These are phyloP conservation scores for Trichoderma koningii DNA, from an alignment of 2,329 filamentous ascomycete genomes.

Conservation along the genomic window DNA sequence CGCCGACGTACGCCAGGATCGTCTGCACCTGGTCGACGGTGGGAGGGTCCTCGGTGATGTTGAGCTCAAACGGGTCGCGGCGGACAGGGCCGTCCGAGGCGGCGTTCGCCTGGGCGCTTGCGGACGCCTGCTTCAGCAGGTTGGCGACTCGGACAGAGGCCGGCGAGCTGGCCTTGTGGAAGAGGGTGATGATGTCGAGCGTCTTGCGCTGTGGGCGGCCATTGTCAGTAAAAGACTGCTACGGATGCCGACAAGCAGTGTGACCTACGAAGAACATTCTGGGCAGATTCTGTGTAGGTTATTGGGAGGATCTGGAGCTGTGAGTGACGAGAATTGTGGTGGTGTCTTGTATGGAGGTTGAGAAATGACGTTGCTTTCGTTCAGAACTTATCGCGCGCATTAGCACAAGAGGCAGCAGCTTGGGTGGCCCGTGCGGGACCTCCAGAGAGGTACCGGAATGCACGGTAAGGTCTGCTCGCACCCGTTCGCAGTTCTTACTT, in stretches of 20 bases:
- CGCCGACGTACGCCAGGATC: conserved; percentile 80
- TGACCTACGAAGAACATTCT: conserved; percentile 35
- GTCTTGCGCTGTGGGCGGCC: conserved; percentile 59
- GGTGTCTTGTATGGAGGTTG: background rate
- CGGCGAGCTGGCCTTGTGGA: conserved; percentile 78
- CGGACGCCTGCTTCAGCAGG: conserved; percentile 78
- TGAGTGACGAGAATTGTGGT: background rate
- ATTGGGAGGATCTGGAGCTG: background rate
- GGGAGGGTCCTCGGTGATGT: conserved; percentile 77
- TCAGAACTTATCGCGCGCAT: conserved; percentile 14
- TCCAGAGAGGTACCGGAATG: background rate
- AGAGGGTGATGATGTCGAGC: conserved; percentile 91
- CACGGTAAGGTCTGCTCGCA: background rate
- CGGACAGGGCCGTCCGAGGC: conserved; percentile 61
- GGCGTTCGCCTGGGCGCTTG: conserved; percentile 65
- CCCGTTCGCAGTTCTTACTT: background rate
- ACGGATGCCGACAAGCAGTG: background rate
- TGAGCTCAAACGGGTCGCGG: conserved; percentile 78
- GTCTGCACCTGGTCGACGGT: conserved; percentile 81
- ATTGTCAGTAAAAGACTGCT: background rate
- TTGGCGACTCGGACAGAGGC: conserved; percentile 73
- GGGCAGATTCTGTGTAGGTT: background rate
- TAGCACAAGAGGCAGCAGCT: background rate
- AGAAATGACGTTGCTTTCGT: conserved; percentile 27
- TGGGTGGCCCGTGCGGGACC: conserved; percentile 15